Base-by-base conservation (phyloP, 495 filamentous ascomycete genomes). In the Eremomyces bilateralis region DNA sequence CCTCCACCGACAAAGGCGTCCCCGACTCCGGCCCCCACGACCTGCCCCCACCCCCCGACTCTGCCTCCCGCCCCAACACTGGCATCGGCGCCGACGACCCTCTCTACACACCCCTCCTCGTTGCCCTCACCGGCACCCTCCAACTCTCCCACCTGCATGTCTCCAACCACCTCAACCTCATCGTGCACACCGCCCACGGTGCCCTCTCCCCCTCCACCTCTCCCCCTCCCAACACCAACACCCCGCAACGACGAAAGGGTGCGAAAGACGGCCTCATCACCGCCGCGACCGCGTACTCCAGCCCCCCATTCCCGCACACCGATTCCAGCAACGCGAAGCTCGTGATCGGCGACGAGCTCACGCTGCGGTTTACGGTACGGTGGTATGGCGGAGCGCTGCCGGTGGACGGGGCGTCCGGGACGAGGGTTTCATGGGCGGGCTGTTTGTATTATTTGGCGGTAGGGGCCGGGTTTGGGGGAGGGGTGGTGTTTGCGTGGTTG, bases 121-220 rank as follows among this genome's bases (percentile, higher is more conserved):
- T 97, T 44, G 81, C 83, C 6, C 59, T 97, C 15, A 71, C 83
- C 29, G 88, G 88, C 13, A 85, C 79, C 0, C 63, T 95, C 15
- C 85, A 97, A 50, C 63, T 73, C 20, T 78, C 71, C 46, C 88
- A 97, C 50, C 61, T 97, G 41, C 88, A 97, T 59, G 73, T 97
- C 48, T 73, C 72, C 51, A 83, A 83, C 5, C 67, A 75, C 40
- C 64, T 97, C 52, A 94, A 94, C 52, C 68, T 92, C 42, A 58
- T 92, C 15, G 59, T 88, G 42, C 82, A 92, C 49, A 22, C 20
- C 5, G 81, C 73, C 39, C 56, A 60, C 29, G 36, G 50, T 45
- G 11, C 47, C 32, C 13, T 56, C 39, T 35, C 54, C 45, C 65
- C 64, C 12, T 83, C 80, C 24, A 69, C 80, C 16, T n/a, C n/a